Percentiles rank a stretch among this genome's conserved stretches.
These are phyloP conservation scores for Wickerhamomyces ciferrii DNA, from an alignment of 805 yeast genomes.

Conservation along the genomic window DNA sequence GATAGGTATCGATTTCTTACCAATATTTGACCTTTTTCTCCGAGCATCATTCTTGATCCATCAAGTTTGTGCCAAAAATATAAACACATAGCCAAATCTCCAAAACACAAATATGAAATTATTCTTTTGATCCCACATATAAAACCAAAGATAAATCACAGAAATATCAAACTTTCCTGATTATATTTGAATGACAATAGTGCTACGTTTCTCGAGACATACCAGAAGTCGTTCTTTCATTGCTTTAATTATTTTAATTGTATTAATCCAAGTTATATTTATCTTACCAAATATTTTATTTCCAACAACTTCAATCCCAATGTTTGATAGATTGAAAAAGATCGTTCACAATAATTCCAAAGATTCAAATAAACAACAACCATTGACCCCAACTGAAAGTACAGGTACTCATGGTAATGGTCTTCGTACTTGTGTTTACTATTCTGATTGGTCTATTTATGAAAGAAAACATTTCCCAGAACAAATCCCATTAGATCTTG, in stretches of 20 bases:
- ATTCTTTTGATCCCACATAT: no score
- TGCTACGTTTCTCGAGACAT: background rate
- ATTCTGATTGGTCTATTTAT: conserved; percentile 62
- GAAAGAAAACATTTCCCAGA: conserved; percentile 52
- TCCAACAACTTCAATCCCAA: background rate
- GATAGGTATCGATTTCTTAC: background rate
- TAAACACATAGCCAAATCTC: background rate
- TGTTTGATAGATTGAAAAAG: background rate
- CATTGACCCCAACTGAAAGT: background rate
- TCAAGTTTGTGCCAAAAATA: background rate
- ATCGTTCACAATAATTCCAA: background rate
- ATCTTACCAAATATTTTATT: background rate
- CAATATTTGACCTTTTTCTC: no score
- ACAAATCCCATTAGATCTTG: conserved; percentile 49
- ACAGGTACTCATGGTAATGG: conserved; percentile 1
- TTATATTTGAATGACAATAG: no score
- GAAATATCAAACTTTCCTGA: no score
- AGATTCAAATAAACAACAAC: background rate
- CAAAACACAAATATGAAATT: background rate
- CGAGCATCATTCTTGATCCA: no score
- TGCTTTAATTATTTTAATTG: background rate
- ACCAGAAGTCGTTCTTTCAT: background rate
- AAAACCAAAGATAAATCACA: no score
- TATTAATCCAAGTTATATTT: background rate
- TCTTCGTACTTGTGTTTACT: conserved; percentile 35